phyloP scores from a whole-genome alignment of 1,284 basidiomycete species.

The Fomitopsis pinicola region DNA sequence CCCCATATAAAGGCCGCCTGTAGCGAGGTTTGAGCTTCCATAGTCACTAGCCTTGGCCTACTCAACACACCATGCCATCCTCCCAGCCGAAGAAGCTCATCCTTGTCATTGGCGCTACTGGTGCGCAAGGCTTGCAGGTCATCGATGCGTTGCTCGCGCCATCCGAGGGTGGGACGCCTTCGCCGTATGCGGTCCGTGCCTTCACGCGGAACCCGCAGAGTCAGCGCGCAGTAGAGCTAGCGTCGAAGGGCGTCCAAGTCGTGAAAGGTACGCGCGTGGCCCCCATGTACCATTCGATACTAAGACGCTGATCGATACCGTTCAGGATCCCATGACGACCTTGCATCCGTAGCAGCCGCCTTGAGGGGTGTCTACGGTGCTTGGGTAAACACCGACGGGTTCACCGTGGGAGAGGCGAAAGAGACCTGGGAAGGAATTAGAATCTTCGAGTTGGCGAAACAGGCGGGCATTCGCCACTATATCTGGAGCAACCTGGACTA shows the following conservation, averaged over 20 bases:
- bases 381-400: slow-evolving; percentile 45
- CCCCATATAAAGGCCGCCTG: too few relatives aligned
- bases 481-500: slow-evolving; percentile 47
- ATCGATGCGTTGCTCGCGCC: slow-evolving; percentile 38
- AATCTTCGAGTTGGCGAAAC: slow-evolving; percentile 44
- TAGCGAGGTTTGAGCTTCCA: too few relatives aligned
- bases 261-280: slow-evolving; percentile 18
- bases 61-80: too few relatives aligned
- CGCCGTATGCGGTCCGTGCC: slow-evolving; percentile 42
- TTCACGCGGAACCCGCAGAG: slow-evolving; percentile 38
- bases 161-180: slow-evolving; percentile 32
- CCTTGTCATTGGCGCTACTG: slow-evolving; percentile 46
- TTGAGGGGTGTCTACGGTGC: slow-evolving; percentile 41
- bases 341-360: slow-evolving; percentile 28
- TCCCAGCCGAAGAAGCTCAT: slow-evolving; percentile 31
- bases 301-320: not conserved
- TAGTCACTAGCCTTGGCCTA: too few relatives aligned
- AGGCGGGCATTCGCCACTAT: slow-evolving; percentile 37
- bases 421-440: slow-evolving; percentile 40
- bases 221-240: slow-evolving; percentile 26
- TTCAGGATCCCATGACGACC: slow-evolving; percentile 23
- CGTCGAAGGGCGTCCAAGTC: slow-evolving; percentile 34
- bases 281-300: too few relatives aligned
- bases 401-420: slow-evolving; percentile 39
- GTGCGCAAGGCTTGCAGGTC: slow-evolving; percentile 43